Percentiles rank a stretch among this genome's conserved stretches.
Conservation (phyloP, 2,329 filamentous ascomycete species). For the Trematosphaeria pertusa region DNA sequence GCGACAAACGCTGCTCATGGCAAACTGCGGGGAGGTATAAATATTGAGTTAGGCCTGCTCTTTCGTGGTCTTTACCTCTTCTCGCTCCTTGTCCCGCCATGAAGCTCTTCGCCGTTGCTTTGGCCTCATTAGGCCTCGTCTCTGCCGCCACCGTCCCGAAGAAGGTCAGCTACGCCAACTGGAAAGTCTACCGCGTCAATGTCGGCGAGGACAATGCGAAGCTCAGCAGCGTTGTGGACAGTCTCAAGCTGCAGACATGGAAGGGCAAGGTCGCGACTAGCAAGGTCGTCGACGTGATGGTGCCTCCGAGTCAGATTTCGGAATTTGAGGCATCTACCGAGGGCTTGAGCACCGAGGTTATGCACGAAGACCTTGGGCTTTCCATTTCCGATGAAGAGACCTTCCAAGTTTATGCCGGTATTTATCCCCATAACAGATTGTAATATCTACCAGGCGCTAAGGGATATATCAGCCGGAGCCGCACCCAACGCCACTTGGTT, state of each 20-base stretch:
- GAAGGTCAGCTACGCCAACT: conserved; percentile 43
- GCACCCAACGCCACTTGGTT: conserved; percentile 45
- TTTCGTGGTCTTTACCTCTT: conserved; percentile 8
- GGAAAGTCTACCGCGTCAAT: conserved; percentile 47
- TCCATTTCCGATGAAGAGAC: conserved; percentile 41
- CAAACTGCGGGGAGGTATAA: no score
- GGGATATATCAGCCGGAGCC: conserved; percentile 26
- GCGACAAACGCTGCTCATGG: no score
- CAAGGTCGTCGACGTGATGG: conserved; percentile 45
- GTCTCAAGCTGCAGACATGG: conserved; percentile 42
- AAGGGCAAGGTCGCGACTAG: conserved; percentile 42
- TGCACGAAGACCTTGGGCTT: conserved; percentile 48
- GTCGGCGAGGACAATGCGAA: conserved; percentile 36
- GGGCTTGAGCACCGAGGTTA: conserved; percentile 37
- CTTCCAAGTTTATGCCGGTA: conserved; percentile 43
- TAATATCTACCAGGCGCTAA: conserved; percentile 26
- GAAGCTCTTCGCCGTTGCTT: conserved; percentile 38
- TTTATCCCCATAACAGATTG: conserved; percentile 7
- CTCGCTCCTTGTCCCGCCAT: conserved; percentile 26
- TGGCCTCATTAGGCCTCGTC: conserved; percentile 40
- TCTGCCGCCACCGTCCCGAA: conserved; percentile 41
- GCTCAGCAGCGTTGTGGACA: conserved; percentile 37
- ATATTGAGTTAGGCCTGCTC: conserved; percentile 1
- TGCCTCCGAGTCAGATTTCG: conserved; percentile 38
- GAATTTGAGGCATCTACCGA: conserved; percentile 37